phyloP scores from a whole-genome alignment of 352 stramenopile genomes.

The Pilasporangium apinafurcum region DNA sequence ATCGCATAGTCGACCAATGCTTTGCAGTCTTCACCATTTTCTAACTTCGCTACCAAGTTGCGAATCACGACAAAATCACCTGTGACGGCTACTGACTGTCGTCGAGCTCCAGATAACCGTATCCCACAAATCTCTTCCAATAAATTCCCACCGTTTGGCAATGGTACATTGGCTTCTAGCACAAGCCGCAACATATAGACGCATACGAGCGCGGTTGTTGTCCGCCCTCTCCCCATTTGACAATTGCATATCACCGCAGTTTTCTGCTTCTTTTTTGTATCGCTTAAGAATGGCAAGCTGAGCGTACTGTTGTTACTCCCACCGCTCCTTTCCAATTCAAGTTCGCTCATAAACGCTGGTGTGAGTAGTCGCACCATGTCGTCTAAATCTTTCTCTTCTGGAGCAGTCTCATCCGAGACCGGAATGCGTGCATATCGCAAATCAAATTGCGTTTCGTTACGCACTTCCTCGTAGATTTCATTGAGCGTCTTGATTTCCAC shows the following conservation, averaged over 20 bases:
- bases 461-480: constrained; percentile 64
- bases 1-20: constrained; percentile 66
- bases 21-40: constrained; percentile 66
- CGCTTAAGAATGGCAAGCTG: too few relatives aligned
- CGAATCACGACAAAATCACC: constrained; percentile 73
- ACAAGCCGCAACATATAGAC: constrained; percentile 82
- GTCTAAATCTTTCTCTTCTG: constrained; percentile 87
- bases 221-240: constrained; percentile 86
- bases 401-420: constrained; percentile 87
- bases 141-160: constrained; percentile 5
- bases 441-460: constrained; percentile 40
- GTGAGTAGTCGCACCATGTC: constrained; percentile 75
- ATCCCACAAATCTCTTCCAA: constrained; percentile 15
- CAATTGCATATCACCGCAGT: constrained; percentile 87
- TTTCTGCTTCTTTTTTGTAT: constrained; percentile 18
- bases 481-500: constrained; percentile 69
- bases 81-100: constrained; percentile 43
- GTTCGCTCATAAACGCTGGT: constrained; percentile 58
- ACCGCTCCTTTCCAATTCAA: constrained; percentile 15
- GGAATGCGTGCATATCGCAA: constrained; percentile 78
- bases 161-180: constrained; percentile 29
- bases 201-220: constrained; percentile 85
- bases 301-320: constrained; percentile 1
- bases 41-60: constrained; percentile 56
- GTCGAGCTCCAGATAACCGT: constrained; percentile 10